phyloP scores from a whole-genome alignment of 164 flowering plant genomes.

The Protea cynaroides region DNA sequence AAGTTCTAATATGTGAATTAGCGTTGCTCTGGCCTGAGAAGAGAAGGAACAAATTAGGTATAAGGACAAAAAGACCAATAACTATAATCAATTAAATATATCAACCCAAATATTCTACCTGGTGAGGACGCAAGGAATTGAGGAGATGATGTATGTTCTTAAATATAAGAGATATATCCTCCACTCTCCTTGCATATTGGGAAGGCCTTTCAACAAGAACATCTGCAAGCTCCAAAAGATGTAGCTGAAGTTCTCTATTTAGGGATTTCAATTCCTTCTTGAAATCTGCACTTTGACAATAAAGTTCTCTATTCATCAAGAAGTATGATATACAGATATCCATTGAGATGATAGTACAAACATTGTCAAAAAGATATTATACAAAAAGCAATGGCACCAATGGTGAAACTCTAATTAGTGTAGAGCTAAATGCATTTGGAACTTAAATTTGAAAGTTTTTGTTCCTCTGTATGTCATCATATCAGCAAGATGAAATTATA shows the following conservation, averaged over 20 bases:
- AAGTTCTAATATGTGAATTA: slow-evolving; percentile 79
- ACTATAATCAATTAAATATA: not conserved
- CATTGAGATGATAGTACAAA: not conserved
- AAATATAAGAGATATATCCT: slow-evolving; percentile 84
- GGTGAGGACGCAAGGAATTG: slow-evolving; percentile 91
- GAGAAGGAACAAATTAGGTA: not conserved
- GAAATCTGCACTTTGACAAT: slow-evolving; percentile 40
- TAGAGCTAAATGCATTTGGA: not conserved
- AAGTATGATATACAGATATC: not conserved
- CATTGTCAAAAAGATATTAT: not conserved
- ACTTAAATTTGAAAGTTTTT: not conserved
- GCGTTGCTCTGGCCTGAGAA: slow-evolving; percentile 76
- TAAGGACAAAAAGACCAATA: not conserved
- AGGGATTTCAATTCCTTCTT: slow-evolving; percentile 76
- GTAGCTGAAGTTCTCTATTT: slow-evolving; percentile 84
- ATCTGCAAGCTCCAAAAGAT: slow-evolving; percentile 90
- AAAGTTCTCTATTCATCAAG: not conserved
- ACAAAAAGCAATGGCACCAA: not conserved
- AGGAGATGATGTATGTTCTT: slow-evolving; percentile 87
- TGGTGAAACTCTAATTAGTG: not conserved
- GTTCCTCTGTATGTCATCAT: too few relatives aligned
- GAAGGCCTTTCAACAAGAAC: slow-evolving; percentile 92
- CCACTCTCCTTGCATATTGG: slow-evolving; percentile 92
- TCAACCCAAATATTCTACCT: slow-evolving; percentile 34
- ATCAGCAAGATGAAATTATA: too few relatives aligned